Evolutionary conservation across 345 rosid species (phyloP).

Genomic region (Bruguiera gymnorhiza): DNA sequence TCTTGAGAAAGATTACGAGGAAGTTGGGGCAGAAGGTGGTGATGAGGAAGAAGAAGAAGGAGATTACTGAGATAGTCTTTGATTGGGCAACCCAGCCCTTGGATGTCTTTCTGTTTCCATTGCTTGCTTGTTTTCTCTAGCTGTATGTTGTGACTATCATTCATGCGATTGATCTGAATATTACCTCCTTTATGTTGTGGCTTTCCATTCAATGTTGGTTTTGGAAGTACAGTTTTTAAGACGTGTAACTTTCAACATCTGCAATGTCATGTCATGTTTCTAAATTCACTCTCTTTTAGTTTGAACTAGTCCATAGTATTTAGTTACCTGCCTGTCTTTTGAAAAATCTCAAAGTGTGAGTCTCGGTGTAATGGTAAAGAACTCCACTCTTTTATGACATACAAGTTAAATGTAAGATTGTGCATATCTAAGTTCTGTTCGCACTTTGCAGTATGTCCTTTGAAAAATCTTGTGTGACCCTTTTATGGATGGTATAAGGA

Average conservation of each 20-base stretch:
- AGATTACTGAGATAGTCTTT: constrained; percentile 37
- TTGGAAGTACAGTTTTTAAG: constrained; percentile 15
- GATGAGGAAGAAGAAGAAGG: constrained; percentile 54
- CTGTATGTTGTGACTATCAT: constrained; percentile 7
- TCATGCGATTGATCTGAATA: constrained; percentile 4
- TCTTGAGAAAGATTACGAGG: constrained; percentile 83
- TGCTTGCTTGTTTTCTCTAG: constrained; percentile 11
- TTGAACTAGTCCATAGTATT: background rate
- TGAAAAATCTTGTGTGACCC: too few relatives aligned
- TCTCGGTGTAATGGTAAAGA: too few relatives aligned
- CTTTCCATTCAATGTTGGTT: constrained; percentile 15
- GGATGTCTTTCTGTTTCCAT: constrained; percentile 10
- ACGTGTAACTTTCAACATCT: constrained; percentile 7
- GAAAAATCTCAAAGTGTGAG: too few relatives aligned
- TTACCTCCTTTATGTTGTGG: constrained; percentile 8
- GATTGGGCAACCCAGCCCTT: constrained; percentile 7
- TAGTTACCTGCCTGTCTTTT: too few relatives aligned
- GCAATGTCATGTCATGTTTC: constrained; percentile 14
- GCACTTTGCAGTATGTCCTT: too few relatives aligned
- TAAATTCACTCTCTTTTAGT: constrained; percentile 4
- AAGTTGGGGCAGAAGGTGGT: constrained; percentile 70
- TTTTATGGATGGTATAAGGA: background rate
- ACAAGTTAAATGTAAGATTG: too few relatives aligned
- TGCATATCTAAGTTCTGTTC: too few relatives aligned
- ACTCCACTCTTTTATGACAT: too few relatives aligned